Conservation (phyloP, 2,329 filamentous ascomycete species). For the Fusarium irregulare region DNA sequence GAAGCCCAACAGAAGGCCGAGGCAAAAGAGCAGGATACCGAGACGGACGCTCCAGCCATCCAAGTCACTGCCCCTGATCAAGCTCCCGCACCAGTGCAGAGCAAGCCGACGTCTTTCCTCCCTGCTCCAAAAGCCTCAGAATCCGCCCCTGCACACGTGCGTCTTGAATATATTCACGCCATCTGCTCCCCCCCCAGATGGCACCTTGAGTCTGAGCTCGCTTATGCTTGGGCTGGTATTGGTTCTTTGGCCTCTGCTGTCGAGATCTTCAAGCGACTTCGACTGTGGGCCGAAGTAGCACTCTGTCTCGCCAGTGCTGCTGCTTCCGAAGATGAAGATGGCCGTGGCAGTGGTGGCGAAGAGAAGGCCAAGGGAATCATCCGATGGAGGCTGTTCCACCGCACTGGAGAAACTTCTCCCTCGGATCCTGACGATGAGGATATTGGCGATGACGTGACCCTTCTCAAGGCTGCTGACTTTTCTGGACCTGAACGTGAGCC, state of each 20-base stretch:
- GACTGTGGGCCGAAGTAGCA: conserved; percentile 95
- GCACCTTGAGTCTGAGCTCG: conserved; percentile 94
- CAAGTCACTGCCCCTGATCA: conserved; percentile 56
- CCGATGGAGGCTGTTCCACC: conserved; percentile 81
- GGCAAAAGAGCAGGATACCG: conserved; percentile 38
- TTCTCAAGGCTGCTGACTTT: conserved; percentile 65
- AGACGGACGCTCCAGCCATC: conserved; percentile 58
- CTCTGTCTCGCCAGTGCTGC: conserved; percentile 80
- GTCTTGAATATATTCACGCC: conserved; percentile 85
- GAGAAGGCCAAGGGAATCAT: conserved; percentile 83
- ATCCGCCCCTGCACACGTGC: conserved; percentile 79
- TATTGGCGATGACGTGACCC: conserved; percentile 61
- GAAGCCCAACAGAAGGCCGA: conserved; percentile 46
- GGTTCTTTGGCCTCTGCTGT: conserved; percentile 90
- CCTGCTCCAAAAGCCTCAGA: conserved; percentile 80
- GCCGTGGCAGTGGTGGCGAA: conserved; percentile 70
- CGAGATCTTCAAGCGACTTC: conserved; percentile 93
- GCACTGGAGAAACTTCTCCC: conserved; percentile 56
- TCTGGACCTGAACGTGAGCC: conserved; percentile 74
- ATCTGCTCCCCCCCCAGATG: conserved; percentile 87
- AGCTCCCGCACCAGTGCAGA: conserved; percentile 35
- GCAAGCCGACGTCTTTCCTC: conserved; percentile 79
- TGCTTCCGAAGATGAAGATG: conserved; percentile 67
- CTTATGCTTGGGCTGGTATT: conserved; percentile 89
- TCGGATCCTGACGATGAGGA: conserved; percentile 63